Conservation (phyloP, 1,139 yeast species). For the Pichia sp. region DNA sequence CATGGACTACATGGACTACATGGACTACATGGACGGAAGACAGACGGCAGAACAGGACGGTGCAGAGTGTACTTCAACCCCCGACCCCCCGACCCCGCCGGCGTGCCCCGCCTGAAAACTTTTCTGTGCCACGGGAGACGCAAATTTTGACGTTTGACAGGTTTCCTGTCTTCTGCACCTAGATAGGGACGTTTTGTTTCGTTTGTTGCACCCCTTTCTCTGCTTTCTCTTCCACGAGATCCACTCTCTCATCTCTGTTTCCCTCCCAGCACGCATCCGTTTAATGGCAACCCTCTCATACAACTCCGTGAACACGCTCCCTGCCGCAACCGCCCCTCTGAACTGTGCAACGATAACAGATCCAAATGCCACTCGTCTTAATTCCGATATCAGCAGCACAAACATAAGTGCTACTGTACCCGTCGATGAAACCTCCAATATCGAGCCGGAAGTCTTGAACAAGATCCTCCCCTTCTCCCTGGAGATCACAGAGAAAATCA, state of each 20-base stretch:
- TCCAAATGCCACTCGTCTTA: not conserved
- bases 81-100: too few species aligned
- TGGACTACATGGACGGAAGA: too few species aligned
- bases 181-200: too few species aligned
- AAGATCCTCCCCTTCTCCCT: constrained; percentile 19
- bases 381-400: constrained; percentile 5
- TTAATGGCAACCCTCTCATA: constrained; percentile 9
- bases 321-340: not conserved
- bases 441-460: not conserved
- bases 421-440: too few species aligned
- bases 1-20: too few species aligned
- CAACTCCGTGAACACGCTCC: not conserved
- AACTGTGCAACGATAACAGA: not conserved
- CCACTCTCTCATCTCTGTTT: not conserved
- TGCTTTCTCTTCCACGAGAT: too few species aligned
- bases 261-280: not conserved
- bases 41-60: too few species aligned
- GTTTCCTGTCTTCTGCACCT: not conserved
- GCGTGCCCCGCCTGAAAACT: too few species aligned
- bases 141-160: too few species aligned
- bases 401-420: not conserved
- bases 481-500: constrained; percentile 32
- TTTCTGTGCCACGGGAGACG: too few species aligned
- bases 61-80: too few species aligned
- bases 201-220: not conserved